Evolutionary conservation across 2,329 filamentous ascomycete species (phyloP), one percentile per base, ranked within the genome.

Genomic region (Aspergillus udagawae): DNA sequence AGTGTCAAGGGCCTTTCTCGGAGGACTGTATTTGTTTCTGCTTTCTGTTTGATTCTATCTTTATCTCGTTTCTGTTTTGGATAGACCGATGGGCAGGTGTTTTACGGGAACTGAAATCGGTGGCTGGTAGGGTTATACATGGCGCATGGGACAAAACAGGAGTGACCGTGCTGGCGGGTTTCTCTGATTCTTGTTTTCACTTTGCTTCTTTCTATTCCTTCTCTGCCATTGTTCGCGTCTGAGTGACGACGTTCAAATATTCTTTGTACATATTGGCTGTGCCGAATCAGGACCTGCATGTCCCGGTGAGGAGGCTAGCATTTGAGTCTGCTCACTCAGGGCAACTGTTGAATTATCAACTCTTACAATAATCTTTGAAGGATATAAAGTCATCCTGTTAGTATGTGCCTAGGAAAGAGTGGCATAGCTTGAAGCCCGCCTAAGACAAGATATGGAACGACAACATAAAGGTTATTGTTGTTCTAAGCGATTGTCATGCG

Each of bases 1-100:
- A 23, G 5, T 14, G 14, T 27, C 21, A 23, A 27, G 23, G 44
- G 44, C 5, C 42, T 45, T 21, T 9, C 42, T 27, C 44, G 44
- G 44, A 47, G 44, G 44, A 14, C 49, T 57, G 51, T 28, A 47
- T 60, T 61, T 63, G 49, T 53, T 55, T 62, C 55, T 60, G 57
- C 47, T 65, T 64, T 63, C 48, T 61, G 52, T 42, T 29, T 45
- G 27, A 17, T 51, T 35, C 28, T 27, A 29, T 41, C 49, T 58
- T 29, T 47, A 60, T 59, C 49, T 49, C 56, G 59, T 49, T 58
- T 41, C 53, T 65, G 63, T 65, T 68, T 64, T 65, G 61, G 64
- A 73, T 73, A 73, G 71, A 73, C 67, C 60, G 65, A 61, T 38
- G 61, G 63, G 51, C 53, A 61, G 68, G 65, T 69, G 67, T 69